A percentile compares a stretch with the other conserved stretches of the same genome.
Evolutionary conservation across 805 yeast species (phyloP).

Genomic region (Yueomyces sp.): DNA sequence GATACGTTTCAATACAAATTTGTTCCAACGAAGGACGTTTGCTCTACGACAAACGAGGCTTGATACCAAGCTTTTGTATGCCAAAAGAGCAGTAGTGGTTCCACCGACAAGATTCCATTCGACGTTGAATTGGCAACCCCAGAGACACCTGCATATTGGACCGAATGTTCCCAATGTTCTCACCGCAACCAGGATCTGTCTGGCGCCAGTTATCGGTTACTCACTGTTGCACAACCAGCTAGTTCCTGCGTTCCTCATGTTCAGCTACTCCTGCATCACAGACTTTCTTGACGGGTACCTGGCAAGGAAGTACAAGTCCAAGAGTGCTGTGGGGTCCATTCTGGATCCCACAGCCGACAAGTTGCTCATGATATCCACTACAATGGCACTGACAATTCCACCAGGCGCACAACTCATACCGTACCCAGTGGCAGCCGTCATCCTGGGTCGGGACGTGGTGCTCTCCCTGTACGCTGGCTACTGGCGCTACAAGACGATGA

Average conservation of each 20-base stretch:
- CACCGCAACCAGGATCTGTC: constrained; percentile 64
- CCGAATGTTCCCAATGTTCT: constrained; percentile 58
- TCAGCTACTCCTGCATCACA: constrained; percentile 77
- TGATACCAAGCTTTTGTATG: too few relatives aligned
- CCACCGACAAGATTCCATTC: not conserved
- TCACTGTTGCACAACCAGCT: constrained; percentile 53
- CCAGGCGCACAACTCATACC: constrained; percentile 54
- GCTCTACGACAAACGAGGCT: too few relatives aligned
- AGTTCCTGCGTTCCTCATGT: constrained; percentile 53
- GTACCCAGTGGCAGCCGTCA: constrained; percentile 45
- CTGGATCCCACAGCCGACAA: constrained; percentile 96
- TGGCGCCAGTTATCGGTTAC: constrained; percentile 80
- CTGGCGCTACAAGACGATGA: constrained; percentile 49
- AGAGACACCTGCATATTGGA: not conserved
- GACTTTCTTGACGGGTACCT: constrained; percentile 87
- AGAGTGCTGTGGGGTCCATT: constrained; percentile 76
- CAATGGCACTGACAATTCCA: constrained; percentile 51
- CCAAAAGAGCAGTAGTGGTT: too few relatives aligned
- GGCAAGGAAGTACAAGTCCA: constrained; percentile 68
- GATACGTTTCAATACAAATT: too few relatives aligned
- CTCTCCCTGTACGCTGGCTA: constrained; percentile 61
- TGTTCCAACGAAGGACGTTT: too few relatives aligned
- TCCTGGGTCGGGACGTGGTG: constrained; percentile 73
- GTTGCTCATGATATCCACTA: constrained; percentile 73
- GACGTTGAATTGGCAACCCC: not conserved